These are phyloP conservation scores for Mycosphaerella arachidis DNA, from an alignment of 2,329 filamentous ascomycete species.

Conservation along the genomic window DNA sequence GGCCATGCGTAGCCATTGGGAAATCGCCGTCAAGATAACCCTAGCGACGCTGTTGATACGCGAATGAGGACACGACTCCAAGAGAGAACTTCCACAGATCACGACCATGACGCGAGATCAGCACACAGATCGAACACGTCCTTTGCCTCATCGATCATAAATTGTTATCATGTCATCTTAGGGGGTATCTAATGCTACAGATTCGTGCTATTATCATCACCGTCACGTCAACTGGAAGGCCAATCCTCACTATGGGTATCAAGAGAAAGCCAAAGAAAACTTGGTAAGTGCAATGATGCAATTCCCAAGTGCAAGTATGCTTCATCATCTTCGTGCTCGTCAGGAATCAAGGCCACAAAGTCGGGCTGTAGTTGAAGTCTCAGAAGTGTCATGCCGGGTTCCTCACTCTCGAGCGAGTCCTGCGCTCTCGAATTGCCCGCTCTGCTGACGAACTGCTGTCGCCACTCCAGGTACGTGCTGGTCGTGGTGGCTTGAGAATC, in stretches of 20 bases:
- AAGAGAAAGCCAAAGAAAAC: background rate
- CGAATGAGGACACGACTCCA: too few species aligned
- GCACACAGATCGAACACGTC: too few species aligned
- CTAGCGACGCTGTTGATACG: too few species aligned
- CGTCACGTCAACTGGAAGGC: background rate
- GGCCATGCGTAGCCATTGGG: too few species aligned
- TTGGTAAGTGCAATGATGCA: background rate
- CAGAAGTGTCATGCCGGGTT: background rate
- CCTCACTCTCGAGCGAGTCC: conserved; percentile 5
- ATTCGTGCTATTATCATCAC: background rate
- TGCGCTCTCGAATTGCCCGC: conserved; percentile 2
- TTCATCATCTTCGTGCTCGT: background rate
- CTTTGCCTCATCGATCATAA: too few species aligned
- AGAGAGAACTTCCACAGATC: background rate
- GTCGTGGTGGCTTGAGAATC: background rate
- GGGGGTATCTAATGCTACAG: background rate
- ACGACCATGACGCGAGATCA: background rate
- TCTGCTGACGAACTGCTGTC: conserved; percentile 6
- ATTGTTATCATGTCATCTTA: background rate
- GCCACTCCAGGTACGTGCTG: background rate
- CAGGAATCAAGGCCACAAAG: background rate
- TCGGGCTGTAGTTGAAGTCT: background rate
- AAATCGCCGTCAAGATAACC: too few species aligned
- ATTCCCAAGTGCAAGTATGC: background rate
- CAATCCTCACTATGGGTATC: background rate